Conservation (phyloP, 768 basidiomycete genomes). For the Kwoniella dendrophila region DNA sequence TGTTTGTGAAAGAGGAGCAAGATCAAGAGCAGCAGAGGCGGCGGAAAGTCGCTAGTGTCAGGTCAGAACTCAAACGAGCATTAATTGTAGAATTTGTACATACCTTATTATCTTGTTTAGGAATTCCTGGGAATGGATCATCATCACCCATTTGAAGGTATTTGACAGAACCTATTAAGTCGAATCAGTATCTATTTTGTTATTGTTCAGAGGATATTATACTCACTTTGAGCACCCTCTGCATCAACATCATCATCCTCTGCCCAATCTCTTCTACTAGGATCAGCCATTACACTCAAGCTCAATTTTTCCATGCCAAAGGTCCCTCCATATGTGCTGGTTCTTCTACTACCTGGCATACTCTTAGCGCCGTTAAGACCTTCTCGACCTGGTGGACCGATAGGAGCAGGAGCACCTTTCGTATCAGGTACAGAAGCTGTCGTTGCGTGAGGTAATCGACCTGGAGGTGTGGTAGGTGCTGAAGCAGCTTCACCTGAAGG, state of each 20-base stretch:
- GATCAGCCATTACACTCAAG: constrained; percentile 47
- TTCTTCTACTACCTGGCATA: constrained; percentile 53
- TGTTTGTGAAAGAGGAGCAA: constrained; percentile 84
- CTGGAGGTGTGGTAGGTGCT: constrained; percentile 48
- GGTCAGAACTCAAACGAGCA: constrained; percentile 4
- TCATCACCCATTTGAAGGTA: constrained; percentile 75
- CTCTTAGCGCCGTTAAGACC: constrained; percentile 47
- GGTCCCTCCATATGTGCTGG: constrained; percentile 43
- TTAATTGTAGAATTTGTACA: neutral
- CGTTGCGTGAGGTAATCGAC: constrained; percentile 64
- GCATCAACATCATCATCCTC: constrained; percentile 53
- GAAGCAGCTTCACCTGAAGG: constrained; percentile 58
- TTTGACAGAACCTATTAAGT: constrained; percentile 46
- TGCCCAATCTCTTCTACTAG: constrained; percentile 27
- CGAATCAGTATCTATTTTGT: neutral
- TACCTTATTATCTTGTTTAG: constrained; percentile 37
- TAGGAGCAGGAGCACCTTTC: constrained; percentile 35
- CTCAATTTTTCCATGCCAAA: constrained; percentile 55
- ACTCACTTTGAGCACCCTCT: constrained; percentile 50
- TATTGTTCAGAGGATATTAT: neutral
- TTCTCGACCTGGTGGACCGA: constrained; percentile 39
- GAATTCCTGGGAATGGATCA: constrained; percentile 71
- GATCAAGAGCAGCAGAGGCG: constrained; percentile 87
- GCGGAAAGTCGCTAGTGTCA: constrained; percentile 66
- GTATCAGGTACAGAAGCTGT: constrained; percentile 57